phyloP scores from a whole-genome alignment of 441 rosid genomes.

The Caryocar brasiliense region DNA sequence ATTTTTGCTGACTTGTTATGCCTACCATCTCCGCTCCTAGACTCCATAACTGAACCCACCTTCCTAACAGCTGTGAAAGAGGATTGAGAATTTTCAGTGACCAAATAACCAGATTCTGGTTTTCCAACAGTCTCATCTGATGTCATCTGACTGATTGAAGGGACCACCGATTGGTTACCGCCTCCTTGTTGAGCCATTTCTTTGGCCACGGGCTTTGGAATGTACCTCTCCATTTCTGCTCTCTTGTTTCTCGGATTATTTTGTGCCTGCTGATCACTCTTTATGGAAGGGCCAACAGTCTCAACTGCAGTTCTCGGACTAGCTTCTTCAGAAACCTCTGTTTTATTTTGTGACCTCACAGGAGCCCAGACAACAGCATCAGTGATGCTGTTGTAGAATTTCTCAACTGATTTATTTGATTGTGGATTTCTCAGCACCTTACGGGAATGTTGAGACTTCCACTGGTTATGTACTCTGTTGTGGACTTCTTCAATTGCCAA shows the following conservation, averaged over 20 bases:
- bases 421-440: slow-evolving; percentile 41
- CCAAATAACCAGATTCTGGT: slow-evolving; percentile 27
- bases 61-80: slow-evolving; percentile 28
- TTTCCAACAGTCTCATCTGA: slow-evolving; percentile 30
- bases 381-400: slow-evolving; percentile 25
- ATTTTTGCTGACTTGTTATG: slow-evolving; percentile 52
- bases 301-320: slow-evolving; percentile 33
- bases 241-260: slow-evolving; percentile 62
- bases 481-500: slow-evolving; percentile 50
- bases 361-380: slow-evolving; percentile 93
- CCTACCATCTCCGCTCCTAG: slow-evolving; percentile 46
- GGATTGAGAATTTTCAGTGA: slow-evolving; percentile 30
- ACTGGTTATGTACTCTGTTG: slow-evolving; percentile 37
- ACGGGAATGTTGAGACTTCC: slow-evolving; percentile 68
- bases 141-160: slow-evolving; percentile 18
- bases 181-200: slow-evolving; percentile 72
- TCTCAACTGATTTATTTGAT: slow-evolving; percentile 47
- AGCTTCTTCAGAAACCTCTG: slow-evolving; percentile 45
- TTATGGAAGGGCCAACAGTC: slow-evolving; percentile 23
- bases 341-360: slow-evolving; percentile 48
- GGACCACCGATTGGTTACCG: slow-evolving; percentile 28
- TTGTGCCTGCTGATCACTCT: slow-evolving; percentile 50
- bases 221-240: slow-evolving; percentile 84
- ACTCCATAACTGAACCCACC: slow-evolving; percentile 26
- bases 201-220: slow-evolving; percentile 85